Evolutionary conservation across 371 early-diverging fungal species (phyloP).

Genomic region (Rhizopus stolonifer): DNA sequence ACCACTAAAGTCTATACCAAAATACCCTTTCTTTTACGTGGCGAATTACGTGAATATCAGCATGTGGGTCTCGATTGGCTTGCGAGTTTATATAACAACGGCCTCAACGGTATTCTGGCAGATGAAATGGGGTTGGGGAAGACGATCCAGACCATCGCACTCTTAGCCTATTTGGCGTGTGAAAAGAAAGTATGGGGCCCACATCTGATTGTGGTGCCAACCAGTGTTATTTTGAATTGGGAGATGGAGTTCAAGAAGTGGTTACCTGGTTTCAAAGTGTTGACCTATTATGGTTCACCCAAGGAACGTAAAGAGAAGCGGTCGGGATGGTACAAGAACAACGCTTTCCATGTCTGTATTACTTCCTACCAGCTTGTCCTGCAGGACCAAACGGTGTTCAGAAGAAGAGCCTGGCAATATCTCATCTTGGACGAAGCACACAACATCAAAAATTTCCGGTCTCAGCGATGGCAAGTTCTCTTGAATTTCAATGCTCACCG

Average conservation of each 20-base stretch:
- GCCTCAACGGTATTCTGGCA: slow-evolving; percentile 96
- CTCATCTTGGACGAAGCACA: slow-evolving; percentile 95
- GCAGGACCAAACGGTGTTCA: slow-evolving; percentile 76
- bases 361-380: slow-evolving; percentile 86
- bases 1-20: slow-evolving; percentile 51
- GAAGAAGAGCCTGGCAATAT: slow-evolving; percentile 84
- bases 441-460: slow-evolving; percentile 93
- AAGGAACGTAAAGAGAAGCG: slow-evolving; percentile 78
- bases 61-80: slow-evolving; percentile 80
- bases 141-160: slow-evolving; percentile 95
- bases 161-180: slow-evolving; percentile 76
- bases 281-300: slow-evolving; percentile 82
- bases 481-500: slow-evolving; percentile 77
- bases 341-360: slow-evolving; percentile 85
- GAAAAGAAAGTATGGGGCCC: slow-evolving; percentile 79
- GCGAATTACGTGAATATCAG: slow-evolving; percentile 74
- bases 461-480: slow-evolving; percentile 92
- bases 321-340: slow-evolving; percentile 77
- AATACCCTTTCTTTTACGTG: slow-evolving; percentile 64
- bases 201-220: slow-evolving; percentile 90
- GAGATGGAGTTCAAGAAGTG: slow-evolving; percentile 92
- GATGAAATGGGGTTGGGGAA: slow-evolving; percentile 99
- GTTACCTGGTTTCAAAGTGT: slow-evolving; percentile 84
- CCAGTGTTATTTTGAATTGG: slow-evolving; percentile 94
- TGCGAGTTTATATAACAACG: slow-evolving; percentile 89